Evolutionary conservation across 768 basidiomycete genomes (phyloP).

Genomic region (Lentinula boryana): DNA sequence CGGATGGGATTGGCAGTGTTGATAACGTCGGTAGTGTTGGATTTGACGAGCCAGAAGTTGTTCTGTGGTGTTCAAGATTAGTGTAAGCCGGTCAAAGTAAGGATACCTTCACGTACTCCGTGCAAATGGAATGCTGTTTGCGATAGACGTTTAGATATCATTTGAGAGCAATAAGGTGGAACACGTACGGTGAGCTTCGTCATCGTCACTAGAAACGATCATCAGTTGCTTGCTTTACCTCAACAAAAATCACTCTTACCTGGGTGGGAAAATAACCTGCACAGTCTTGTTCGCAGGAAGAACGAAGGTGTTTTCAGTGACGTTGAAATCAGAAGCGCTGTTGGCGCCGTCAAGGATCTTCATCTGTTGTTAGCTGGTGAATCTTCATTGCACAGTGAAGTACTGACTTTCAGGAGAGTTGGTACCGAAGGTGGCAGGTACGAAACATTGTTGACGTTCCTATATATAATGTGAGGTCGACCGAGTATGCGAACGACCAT

Average conservation of each 20-base stretch:
- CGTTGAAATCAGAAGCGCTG: constrained; percentile 20
- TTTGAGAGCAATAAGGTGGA: neutral
- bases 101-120: constrained; percentile 13
- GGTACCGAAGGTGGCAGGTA: constrained; percentile 19
- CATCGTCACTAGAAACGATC: constrained; percentile 12
- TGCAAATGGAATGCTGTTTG: constrained; percentile 20
- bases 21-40: constrained; percentile 19
- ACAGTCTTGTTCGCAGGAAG: constrained; percentile 30
- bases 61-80: constrained; percentile 16
- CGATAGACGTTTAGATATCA: neutral
- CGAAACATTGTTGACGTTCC: constrained; percentile 26
- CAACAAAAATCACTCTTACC: neutral
- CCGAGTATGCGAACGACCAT: constrained; percentile 10
- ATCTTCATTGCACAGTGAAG: neutral
- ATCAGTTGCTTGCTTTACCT: neutral
- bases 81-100: neutral
- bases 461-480: neutral
- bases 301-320: constrained; percentile 31
- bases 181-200: constrained; percentile 19
- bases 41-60: constrained; percentile 36
- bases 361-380: neutral
- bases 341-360: constrained; percentile 27
- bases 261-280: constrained; percentile 29
- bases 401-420: constrained; percentile 16
- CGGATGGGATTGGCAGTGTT: constrained; percentile 46